phyloP scores from a whole-genome alignment of 129 eudicot genomes.

The sunflower (Helianthus annuus) region DNA sequence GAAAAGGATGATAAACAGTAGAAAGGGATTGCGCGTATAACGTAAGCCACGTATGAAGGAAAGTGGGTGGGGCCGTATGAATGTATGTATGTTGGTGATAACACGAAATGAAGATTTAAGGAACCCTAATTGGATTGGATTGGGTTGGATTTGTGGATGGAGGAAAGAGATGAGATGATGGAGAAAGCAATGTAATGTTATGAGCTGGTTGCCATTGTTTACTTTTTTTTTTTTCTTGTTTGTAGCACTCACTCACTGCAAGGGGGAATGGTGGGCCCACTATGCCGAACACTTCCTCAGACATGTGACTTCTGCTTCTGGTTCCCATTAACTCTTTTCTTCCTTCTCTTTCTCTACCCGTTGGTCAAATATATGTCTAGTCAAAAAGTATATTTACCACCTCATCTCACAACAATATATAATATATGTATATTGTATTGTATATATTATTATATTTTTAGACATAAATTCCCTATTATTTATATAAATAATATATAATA shows the following conservation, averaged over 20 bases:
- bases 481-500: too few relatives aligned
- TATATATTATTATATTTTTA: too few relatives aligned
- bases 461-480: too few relatives aligned
- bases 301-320: neutral
- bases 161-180: neutral
- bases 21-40: slow-evolving; percentile 17
- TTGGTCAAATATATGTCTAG: neutral
- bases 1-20: neutral
- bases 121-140: slow-evolving; percentile 14
- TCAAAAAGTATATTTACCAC: slow-evolving; percentile 4
- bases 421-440: too few relatives aligned
- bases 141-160: neutral
- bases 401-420: neutral
- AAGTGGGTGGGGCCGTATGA: slow-evolving; percentile 9
- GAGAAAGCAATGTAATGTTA: slow-evolving; percentile 7
- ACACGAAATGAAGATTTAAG: slow-evolving; percentile 2
- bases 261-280: slow-evolving; percentile 26
- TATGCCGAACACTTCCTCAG: slow-evolving; percentile 5
- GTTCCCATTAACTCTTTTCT: too few relatives aligned
- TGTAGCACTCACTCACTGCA: neutral
- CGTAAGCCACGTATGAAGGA: slow-evolving; percentile 16
- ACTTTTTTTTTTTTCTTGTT: neutral
- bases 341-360: neutral
- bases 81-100: neutral
- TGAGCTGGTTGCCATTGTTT: slow-evolving; percentile 27